These are phyloP conservation scores for Pittosporum tobira DNA, from an alignment of 129 eudicot species.

Conservation along the genomic window DNA sequence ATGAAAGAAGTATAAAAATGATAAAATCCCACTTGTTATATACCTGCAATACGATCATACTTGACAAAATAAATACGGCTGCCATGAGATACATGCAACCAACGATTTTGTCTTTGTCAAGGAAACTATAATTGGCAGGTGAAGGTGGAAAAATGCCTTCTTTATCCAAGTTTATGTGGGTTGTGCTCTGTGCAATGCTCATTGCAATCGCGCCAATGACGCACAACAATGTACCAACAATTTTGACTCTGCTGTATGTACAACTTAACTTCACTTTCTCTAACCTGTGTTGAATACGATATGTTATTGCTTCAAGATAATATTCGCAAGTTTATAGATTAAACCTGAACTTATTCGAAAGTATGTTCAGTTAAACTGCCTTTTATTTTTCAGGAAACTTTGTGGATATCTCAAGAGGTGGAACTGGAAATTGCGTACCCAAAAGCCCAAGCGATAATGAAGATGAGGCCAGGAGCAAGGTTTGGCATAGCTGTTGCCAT, in stretches of 20 bases:
- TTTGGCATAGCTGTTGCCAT: conserved; percentile 82
- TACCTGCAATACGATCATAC: conserved; percentile 63
- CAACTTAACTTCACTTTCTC: conserved; percentile 47
- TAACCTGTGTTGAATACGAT: conserved; percentile 27
- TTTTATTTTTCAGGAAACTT: too few species aligned
- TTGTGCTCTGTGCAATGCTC: conserved; percentile 51
- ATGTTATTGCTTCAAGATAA: too few species aligned
- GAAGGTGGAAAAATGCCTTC: conserved; percentile 10
- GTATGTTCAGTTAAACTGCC: too few species aligned
- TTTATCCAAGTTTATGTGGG: background rate
- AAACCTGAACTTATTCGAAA: too few species aligned
- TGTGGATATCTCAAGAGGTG: background rate
- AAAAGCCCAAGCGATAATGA: conserved; percentile 53
- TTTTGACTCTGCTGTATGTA: conserved; percentile 48
- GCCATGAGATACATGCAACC: conserved; percentile 62
- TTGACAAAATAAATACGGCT: conserved; percentile 45
- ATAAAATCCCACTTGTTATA: background rate
- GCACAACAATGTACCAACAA: conserved; percentile 52
- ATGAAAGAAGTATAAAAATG: too few species aligned
- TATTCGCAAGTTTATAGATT: too few species aligned
- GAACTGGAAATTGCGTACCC: conserved; percentile 19
- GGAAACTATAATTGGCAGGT: conserved; percentile 3
- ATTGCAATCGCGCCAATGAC: conserved; percentile 53
- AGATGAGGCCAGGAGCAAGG: conserved; percentile 67
- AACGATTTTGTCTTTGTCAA: conserved; percentile 28